phyloP scores from a whole-genome alignment of 2,329 filamentous ascomycete species.

The Aureobasidium lini region DNA sequence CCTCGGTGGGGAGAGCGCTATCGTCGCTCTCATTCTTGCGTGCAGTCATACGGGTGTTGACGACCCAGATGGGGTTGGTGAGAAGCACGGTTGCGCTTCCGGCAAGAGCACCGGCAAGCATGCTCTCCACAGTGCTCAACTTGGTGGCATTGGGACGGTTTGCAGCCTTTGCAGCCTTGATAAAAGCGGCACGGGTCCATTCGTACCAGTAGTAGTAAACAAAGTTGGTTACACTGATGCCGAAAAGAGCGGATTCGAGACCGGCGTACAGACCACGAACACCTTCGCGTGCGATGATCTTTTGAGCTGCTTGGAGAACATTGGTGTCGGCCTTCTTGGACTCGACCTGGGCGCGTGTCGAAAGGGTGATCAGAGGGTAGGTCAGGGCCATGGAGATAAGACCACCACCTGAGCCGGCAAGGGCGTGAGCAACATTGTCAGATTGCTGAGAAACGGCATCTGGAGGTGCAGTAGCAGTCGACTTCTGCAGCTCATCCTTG shows the following conservation, averaged over 20 bases:
- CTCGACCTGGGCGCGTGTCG: conserved; percentile 94
- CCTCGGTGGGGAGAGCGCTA: conserved; percentile 27
- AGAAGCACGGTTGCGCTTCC: conserved; percentile 90
- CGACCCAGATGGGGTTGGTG: conserved; percentile 98
- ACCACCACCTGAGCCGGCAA: conserved; percentile 83
- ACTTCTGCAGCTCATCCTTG: conserved; percentile 20
- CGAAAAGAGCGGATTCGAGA: conserved; percentile 88
- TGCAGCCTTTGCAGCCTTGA: conserved; percentile 26
- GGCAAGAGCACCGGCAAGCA: conserved; percentile 90
- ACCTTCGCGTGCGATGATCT: conserved; percentile 88
- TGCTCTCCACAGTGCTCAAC: conserved; percentile 85
- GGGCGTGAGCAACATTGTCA: conserved; percentile 93
- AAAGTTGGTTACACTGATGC: conserved; percentile 98
- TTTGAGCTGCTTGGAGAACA: conserved; percentile 72
- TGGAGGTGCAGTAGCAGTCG: conserved; percentile 26
- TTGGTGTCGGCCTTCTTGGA: conserved; percentile 84
- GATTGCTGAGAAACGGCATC: conserved; percentile 70
- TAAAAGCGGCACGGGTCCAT: conserved; percentile 69
- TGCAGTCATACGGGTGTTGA: conserved; percentile 97
- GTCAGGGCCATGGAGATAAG: conserved; percentile 94
- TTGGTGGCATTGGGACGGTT: conserved; percentile 28
- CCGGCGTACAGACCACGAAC: conserved; percentile 84
- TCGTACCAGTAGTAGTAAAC: conserved; percentile 99
- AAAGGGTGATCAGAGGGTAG: conserved; percentile 96
- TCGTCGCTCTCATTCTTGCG: conserved; percentile 55